Conservation (phyloP, 2,329 filamentous ascomycete species). For the Magnaporthiopsis incrustans region DNA sequence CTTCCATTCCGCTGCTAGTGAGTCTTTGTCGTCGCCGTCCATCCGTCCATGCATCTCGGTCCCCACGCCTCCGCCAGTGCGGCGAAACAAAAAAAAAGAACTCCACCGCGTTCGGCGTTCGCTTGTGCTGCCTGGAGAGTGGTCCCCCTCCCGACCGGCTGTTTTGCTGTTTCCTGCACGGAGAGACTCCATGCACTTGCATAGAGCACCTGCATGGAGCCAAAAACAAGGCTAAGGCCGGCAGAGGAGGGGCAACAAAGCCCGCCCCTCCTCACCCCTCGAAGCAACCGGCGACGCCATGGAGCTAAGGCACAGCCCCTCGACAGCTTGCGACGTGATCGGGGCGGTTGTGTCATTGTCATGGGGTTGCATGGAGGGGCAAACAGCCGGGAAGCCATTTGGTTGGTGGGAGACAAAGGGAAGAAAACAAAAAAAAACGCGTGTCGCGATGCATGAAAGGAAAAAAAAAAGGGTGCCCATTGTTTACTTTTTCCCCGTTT, state of each 20-base stretch:
- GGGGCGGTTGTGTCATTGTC: not conserved
- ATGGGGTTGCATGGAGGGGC: not conserved
- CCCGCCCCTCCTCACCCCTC: not conserved
- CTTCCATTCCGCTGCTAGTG: not conserved
- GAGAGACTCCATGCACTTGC: not conserved
- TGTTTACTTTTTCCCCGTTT: not conserved
- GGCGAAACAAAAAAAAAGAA: not conserved
- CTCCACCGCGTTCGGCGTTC: not conserved
- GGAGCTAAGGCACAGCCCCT: not conserved
- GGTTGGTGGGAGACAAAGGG: not conserved
- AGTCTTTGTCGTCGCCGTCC: not conserved
- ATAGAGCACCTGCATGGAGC: not conserved
- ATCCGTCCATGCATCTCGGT: not conserved
- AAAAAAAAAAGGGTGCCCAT: slow-evolving; percentile 4
- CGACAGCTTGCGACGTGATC: not conserved
- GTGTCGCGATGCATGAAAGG: slow-evolving; percentile 1
- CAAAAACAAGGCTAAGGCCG: not conserved
- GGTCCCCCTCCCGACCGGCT: not conserved
- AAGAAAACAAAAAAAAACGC: slow-evolving; percentile 5
- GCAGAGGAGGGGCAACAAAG: not conserved
- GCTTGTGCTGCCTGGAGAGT: not conserved
- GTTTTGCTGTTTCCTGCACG: not conserved
- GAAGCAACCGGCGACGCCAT: not conserved
- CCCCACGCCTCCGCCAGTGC: not conserved
- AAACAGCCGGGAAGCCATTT: not conserved